Evolutionary conservation across 306 rosid species (phyloP).

Genomic region (Parietaria judaica): DNA sequence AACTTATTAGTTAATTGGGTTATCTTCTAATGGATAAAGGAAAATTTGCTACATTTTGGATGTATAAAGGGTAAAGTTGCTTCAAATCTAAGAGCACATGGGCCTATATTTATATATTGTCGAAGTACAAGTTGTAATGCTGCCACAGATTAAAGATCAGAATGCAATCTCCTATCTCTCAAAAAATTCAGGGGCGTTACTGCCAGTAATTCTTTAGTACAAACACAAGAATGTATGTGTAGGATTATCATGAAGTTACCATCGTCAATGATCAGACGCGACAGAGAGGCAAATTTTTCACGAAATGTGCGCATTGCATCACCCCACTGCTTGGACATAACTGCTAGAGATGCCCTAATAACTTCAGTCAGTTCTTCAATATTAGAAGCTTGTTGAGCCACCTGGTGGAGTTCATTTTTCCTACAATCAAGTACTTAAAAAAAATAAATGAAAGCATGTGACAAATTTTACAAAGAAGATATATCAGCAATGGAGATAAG

Average conservation of each 20-base stretch:
- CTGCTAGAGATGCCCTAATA: constrained; percentile 70
- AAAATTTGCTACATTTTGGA: too few relatives aligned
- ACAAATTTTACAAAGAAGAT: not conserved
- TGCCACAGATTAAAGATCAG: too few relatives aligned
- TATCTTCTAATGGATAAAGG: too few relatives aligned
- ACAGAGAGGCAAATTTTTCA: constrained; percentile 80
- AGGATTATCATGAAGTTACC: constrained; percentile 33
- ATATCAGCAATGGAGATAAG: not conserved
- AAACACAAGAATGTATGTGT: constrained; percentile 5
- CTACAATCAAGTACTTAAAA: constrained; percentile 30
- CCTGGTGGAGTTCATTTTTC: constrained; percentile 89
- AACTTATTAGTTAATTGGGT: too few relatives aligned
- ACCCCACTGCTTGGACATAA: constrained; percentile 94
- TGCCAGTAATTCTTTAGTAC: too few relatives aligned
- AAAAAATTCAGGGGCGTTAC: too few relatives aligned
- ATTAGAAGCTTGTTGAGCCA: constrained; percentile 97
- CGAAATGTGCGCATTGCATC: constrained; percentile 80
- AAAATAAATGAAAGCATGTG: constrained; percentile 15
- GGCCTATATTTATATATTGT: too few relatives aligned
- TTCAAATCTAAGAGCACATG: too few relatives aligned
- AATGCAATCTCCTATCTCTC: too few relatives aligned
- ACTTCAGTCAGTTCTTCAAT: constrained; percentile 82
- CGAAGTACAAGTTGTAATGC: too few relatives aligned
- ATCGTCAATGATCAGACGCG: constrained; percentile 60
- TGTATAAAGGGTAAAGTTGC: too few relatives aligned